phyloP scores from a whole-genome alignment of 2,329 filamentous ascomycete genomes.

The Conoideocrella luteorostrata region DNA sequence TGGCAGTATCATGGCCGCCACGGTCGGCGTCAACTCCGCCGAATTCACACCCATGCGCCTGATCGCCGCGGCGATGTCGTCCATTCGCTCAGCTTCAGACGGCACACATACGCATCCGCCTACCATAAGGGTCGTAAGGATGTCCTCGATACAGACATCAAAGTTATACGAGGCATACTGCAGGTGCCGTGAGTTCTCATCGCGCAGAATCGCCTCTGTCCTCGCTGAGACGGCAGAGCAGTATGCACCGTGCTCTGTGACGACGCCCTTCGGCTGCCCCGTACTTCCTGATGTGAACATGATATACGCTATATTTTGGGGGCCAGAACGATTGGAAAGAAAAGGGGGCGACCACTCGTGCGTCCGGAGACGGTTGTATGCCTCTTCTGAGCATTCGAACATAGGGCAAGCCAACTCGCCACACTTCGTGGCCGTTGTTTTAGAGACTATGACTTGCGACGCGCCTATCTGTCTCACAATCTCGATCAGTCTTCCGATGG shows the following conservation, averaged over 20 bases:
- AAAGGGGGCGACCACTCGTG: too few relatives aligned
- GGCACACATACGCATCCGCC: conserved; percentile 2
- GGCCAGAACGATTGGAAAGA: not conserved
- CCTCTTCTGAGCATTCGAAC: not conserved
- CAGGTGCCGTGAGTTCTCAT: not conserved
- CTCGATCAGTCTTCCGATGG: not conserved
- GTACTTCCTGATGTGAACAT: not conserved
- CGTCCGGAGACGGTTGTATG: not conserved
- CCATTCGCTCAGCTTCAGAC: not conserved
- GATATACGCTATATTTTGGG: not conserved
- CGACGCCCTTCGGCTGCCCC: not conserved
- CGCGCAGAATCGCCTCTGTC: conserved; percentile 12
- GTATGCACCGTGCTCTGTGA: not conserved
- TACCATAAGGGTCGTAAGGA: not conserved
- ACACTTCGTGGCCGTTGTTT: not conserved
- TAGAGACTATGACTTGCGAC: not conserved
- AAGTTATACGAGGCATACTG: not conserved
- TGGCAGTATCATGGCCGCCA: not conserved
- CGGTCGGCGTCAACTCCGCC: not conserved
- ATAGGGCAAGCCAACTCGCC: too few relatives aligned
- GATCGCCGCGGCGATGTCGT: not conserved
- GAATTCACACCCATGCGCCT: not conserved
- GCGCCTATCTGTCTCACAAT: not conserved
- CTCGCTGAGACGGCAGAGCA: not conserved
- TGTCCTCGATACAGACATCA: not conserved